Evolutionary conservation across 192 early-diverging fungal genomes (phyloP).

Genomic region (Coemansia brasiliensis): DNA sequence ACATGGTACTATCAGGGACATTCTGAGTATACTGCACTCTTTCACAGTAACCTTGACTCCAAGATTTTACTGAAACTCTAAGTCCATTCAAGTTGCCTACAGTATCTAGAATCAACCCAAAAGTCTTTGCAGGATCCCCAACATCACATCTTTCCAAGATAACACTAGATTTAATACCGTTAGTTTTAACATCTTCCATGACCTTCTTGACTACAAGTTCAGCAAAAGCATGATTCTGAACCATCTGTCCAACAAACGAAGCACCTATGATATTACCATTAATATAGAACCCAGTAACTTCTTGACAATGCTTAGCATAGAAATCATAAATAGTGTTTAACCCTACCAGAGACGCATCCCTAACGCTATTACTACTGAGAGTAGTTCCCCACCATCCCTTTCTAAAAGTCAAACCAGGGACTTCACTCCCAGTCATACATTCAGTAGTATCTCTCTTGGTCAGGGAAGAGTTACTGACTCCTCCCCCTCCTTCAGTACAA

Average conservation of each 20-base stretch:
- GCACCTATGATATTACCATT: neutral
- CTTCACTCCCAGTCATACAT: neutral
- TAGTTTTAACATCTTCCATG: neutral
- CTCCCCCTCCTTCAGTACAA: neutral
- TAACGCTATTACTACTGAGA: slow-evolving; percentile 5
- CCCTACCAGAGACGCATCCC: too few relatives aligned
- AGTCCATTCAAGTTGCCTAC: neutral
- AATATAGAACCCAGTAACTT: neutral
- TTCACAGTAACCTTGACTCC: neutral
- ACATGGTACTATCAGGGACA: neutral
- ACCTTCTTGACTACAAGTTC: neutral
- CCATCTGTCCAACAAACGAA: neutral
- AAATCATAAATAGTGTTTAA: neutral
- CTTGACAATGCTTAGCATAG: neutral
- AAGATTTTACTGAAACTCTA: neutral
- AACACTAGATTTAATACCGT: neutral
- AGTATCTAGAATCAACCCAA: neutral
- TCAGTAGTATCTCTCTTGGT: neutral
- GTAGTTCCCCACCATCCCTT: neutral
- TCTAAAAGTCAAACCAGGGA: neutral
- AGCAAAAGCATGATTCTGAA: neutral
- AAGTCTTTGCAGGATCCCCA: neutral
- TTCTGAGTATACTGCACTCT: too few relatives aligned
- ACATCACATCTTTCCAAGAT: neutral
- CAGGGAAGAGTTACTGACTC: neutral